These are phyloP conservation scores for Xanthoconium stramineum DNA, from an alignment of 768 basidiomycete species.

Conservation along the genomic window DNA sequence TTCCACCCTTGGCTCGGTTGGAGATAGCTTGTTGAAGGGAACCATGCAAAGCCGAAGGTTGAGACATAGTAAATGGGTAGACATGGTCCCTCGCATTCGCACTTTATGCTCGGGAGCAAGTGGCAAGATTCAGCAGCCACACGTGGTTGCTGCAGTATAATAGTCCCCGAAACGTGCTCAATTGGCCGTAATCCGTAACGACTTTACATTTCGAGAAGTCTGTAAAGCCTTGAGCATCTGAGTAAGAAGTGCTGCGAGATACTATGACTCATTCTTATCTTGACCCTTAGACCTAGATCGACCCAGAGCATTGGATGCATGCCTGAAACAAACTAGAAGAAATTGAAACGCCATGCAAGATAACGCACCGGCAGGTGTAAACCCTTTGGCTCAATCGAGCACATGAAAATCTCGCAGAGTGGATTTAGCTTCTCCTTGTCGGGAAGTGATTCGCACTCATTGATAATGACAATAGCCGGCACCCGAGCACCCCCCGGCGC, in stretches of 20 bases:
- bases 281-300: neutral
- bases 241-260: neutral
- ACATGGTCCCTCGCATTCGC: neutral
- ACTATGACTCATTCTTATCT: neutral
- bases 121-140: neutral
- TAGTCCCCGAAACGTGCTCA: neutral
- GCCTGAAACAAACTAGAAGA: conserved; percentile 2
- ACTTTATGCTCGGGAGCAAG: conserved; percentile 8
- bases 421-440: neutral
- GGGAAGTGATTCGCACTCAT: neutral
- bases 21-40: conserved; percentile 17
- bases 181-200: neutral
- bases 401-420: neutral
- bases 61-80: conserved; percentile 11
- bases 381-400: neutral
- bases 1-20: conserved; percentile 3
- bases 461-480: neutral
- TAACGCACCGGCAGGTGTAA: neutral
- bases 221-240: neutral
- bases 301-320: neutral
- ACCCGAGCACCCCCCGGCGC: neutral
- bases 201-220: neutral
- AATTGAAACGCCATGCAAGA: neutral
- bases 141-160: neutral
- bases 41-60: conserved; percentile 1